Base-by-base conservation (phyloP, 805 yeast species). In the Candida piceae region DNA sequence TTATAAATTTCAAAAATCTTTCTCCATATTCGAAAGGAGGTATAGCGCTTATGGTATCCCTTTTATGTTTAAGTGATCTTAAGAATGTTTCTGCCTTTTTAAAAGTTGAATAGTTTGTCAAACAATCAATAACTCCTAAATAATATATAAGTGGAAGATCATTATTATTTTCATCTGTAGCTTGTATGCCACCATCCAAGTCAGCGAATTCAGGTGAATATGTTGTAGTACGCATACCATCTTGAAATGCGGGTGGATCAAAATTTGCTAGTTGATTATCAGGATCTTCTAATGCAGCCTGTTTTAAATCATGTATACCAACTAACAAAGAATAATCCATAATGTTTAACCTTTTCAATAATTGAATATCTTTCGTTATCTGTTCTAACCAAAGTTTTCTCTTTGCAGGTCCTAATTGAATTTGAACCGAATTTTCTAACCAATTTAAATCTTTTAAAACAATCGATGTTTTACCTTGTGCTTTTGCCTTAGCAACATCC, bases 251-350 rank as follows among this genome's bases (percentile, higher is more conserved):
- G 2, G 51, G 50, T 3, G 54, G 61, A 31, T 42, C 50, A 25
- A 54, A 48, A 17, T 45, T 42, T 13, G 57, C 39, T 12, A 53
- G 25, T 28, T 43, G 44, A 31, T 49, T 42, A 21, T 39, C 49
- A 1, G 53, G 55, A 34, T 52, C 60, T 17, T 48, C 49, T 15
- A 35, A 20, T 71, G 60, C 76, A 2, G 81, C 85, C 44, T 70
- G 67, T 20, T 69, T 67, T 42, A 82, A 64, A 55, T 89, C 93
- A 55, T 87, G 97, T 22, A 89, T 72, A 1, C 98, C 99, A 31
- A 94, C 63, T 32, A 93, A 65, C 43, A 93, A 67, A 0, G 97
- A 88, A 60, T 94, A 93, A 58, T 93, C 99, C 99, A 93, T 93
- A 24, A 86, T 89, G 49, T 88, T 87, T 45, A 87, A 66, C 39